Evolutionary conservation across 495 filamentous ascomycete species (phyloP).

Genomic region (Neurospora cerealis): DNA sequence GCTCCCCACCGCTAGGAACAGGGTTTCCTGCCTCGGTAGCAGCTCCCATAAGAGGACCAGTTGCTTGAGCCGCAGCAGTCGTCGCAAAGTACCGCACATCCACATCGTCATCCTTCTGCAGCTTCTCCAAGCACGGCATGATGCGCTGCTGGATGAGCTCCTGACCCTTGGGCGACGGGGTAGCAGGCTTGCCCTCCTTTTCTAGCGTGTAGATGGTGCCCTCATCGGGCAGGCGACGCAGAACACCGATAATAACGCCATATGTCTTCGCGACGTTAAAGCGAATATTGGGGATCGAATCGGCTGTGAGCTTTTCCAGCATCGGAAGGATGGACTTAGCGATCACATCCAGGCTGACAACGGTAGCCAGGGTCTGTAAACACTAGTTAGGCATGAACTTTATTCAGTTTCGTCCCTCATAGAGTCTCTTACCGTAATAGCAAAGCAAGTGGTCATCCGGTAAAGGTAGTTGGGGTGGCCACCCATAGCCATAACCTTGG

Average conservation of each 20-base stretch:
- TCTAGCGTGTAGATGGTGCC: constrained; percentile 78
- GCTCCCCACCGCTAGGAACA: constrained; percentile 33
- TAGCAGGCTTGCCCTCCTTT: constrained; percentile 54
- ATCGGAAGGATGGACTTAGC: constrained; percentile 90
- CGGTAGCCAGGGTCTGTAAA: constrained; percentile 77
- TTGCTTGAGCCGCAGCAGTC: constrained; percentile 33
- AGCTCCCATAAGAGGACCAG: constrained; percentile 13
- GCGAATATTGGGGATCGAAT: constrained; percentile 96
- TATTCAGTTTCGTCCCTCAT: neutral
- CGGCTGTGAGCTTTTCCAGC: constrained; percentile 80
- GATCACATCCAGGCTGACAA: constrained; percentile 84
- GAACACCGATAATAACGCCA: constrained; percentile 71
- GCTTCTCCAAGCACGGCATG: constrained; percentile 83
- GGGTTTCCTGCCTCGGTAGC: neutral
- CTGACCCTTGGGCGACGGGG: constrained; percentile 60
- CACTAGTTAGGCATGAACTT: constrained; percentile 19
- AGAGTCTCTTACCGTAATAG: constrained; percentile 69
- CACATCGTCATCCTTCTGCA: constrained; percentile 93
- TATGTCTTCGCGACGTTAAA: constrained; percentile 99
- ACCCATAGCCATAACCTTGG: constrained; percentile 97
- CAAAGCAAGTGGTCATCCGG: constrained; percentile 98
- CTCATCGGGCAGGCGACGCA: constrained; percentile 79
- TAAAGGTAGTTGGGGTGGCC: constrained; percentile 97
- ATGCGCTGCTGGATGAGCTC: constrained; percentile 82
- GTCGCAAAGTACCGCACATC: constrained; percentile 93